Evolutionary conservation across 2,329 filamentous ascomycete species (phyloP).

Genomic region (Aspergillus fumigatus): DNA sequence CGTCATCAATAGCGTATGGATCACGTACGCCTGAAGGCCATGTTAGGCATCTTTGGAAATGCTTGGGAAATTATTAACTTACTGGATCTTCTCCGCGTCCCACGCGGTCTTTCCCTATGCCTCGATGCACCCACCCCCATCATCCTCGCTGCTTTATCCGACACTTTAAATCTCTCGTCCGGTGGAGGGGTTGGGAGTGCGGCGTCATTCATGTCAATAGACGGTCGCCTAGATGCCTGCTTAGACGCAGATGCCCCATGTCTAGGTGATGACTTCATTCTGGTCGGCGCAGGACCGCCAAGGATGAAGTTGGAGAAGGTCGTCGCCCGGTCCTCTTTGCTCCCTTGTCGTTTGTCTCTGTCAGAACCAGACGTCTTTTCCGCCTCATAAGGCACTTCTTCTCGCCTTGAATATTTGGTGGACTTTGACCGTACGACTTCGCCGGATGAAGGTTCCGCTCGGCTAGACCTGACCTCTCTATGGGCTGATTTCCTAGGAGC

Average conservation of each 20-base stretch:
- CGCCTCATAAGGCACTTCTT: slow-evolving; percentile 51
- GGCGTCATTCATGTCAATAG: slow-evolving; percentile 58
- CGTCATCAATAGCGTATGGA: slow-evolving; percentile 61
- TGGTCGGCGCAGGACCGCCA: slow-evolving; percentile 51
- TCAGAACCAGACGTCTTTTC: slow-evolving; percentile 72
- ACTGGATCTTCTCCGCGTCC: slow-evolving; percentile 48
- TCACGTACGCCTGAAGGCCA: slow-evolving; percentile 37
- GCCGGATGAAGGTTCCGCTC: slow-evolving; percentile 37
- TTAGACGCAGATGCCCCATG: slow-evolving; percentile 54
- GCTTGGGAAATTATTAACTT: slow-evolving; percentile 7
- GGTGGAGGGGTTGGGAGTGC: slow-evolving; percentile 69
- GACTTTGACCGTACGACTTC: slow-evolving; percentile 54
- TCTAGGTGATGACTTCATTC: slow-evolving; percentile 65
- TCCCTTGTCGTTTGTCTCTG: slow-evolving; percentile 53
- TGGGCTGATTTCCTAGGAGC: slow-evolving; percentile 44
- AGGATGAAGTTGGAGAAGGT: slow-evolving; percentile 63
- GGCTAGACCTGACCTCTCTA: slow-evolving; percentile 44
- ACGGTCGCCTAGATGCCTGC: slow-evolving; percentile 59
- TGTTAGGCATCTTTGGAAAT: slow-evolving; percentile 1
- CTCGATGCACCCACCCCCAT: slow-evolving; percentile 57
- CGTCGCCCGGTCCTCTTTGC: slow-evolving; percentile 53
- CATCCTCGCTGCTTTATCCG: slow-evolving; percentile 73
- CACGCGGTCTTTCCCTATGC: slow-evolving; percentile 43
- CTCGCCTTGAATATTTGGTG: slow-evolving; percentile 54
- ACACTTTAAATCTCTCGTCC: slow-evolving; percentile 61